Evolutionary conservation across 441 rosid species (phyloP).

Genomic region (Arabidopsis hybrid): DNA sequence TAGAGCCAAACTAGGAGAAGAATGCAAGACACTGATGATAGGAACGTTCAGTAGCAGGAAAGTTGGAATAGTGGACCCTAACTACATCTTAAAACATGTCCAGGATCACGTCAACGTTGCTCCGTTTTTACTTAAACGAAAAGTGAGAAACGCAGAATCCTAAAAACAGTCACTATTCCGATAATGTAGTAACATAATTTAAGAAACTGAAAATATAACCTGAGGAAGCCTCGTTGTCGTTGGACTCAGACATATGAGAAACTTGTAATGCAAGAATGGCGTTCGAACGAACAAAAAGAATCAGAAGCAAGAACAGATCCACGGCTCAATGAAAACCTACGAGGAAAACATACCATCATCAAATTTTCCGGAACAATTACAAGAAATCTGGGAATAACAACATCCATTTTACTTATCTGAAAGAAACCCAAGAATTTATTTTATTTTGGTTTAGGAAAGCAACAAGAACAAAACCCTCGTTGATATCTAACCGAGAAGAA

Average conservation of each 20-base stretch:
- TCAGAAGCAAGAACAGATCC: background rate
- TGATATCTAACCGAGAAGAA: background rate
- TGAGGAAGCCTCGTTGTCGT: background rate
- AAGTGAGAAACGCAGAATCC: background rate
- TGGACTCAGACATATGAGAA: background rate
- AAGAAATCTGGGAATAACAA: background rate
- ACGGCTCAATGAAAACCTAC: background rate
- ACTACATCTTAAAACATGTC: background rate
- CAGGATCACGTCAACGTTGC: background rate
- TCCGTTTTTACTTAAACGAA: background rate
- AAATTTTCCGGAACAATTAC: background rate
- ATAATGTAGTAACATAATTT: too few relatives aligned
- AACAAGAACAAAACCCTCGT: background rate
- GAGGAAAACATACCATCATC: background rate
- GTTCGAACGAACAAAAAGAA: background rate
- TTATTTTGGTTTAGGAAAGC: background rate
- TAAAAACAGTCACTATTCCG: too few relatives aligned
- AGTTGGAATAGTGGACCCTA: background rate
- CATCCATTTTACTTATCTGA: too few relatives aligned
- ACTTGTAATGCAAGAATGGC: background rate
- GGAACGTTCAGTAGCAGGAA: background rate
- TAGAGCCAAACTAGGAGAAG: background rate
- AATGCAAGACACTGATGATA: slow-evolving; percentile 2
- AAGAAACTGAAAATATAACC: background rate
- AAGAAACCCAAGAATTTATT: background rate